Base-by-base conservation (phyloP, 2,329 filamentous ascomycete genomes). In the Bipolaris zeicola region DNA sequence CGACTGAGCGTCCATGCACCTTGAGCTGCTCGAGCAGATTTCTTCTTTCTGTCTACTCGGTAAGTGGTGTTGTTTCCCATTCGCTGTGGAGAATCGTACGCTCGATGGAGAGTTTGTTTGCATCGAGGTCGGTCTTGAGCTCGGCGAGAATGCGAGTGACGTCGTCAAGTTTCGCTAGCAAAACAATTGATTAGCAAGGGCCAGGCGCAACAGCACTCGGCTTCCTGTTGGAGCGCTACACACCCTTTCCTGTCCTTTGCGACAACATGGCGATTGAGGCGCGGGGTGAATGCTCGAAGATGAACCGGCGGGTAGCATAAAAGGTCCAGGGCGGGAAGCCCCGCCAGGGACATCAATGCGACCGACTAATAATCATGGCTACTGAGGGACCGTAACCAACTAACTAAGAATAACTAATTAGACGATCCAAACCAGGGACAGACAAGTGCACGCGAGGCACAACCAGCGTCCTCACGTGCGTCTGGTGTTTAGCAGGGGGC, bases 1-100 rank as follows among this genome's bases (percentile, higher is more conserved):
- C 80, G 6, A 88, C 85, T 66, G 89, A 87, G 58, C 92, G 87
- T 6, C 92, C 89, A 68, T 90, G 85, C 31, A 93, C 80, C 76
- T 96, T 96, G 46, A 97, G 81, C 65, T 92, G 76, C 49, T 82
- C 77, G 18, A 88, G 78, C 14, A 77, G 72, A 8, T 81, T 77
- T 65, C 86, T 84, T 60, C 87, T 84, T 69, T 90, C 90, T 92
- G 60, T 13, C 14, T 20, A 7, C 5, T 0, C 22, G 6, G 33
- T 71, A 13, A 70, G 65, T 41, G 50, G 22, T 13, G 34, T 18
- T 14, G 5, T 20, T 3, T 18, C 13, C 16, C 3, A 1, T 37
- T 7, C 6, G 10, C 5, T 7, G 11, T 1, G 37, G 6, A 18
- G 14, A 45, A 13, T 36, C 83, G 74, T 77, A 91, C 90, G 81